Percentiles rank a stretch among this genome's conserved stretches.
These are phyloP conservation scores for Priceomyces melissophilus DNA, from an alignment of 805 yeast genomes.

Conservation along the genomic window DNA sequence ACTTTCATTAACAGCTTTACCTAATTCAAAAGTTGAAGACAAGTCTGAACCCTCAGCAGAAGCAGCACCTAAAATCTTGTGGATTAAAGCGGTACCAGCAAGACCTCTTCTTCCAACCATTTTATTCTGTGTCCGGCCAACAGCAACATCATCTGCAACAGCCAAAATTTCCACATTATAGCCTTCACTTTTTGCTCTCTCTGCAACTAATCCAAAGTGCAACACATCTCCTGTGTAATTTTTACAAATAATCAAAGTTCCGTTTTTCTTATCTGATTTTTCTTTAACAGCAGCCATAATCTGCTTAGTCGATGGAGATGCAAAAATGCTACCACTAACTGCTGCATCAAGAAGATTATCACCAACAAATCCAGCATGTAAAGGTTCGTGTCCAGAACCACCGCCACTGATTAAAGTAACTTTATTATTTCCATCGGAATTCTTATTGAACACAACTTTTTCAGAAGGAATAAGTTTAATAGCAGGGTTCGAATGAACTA, in stretches of 20 bases:
- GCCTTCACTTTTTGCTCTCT: slow-evolving; percentile 79
- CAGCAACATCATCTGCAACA: slow-evolving; percentile 92
- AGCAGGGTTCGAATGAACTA: slow-evolving; percentile 53
- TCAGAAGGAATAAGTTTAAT: slow-evolving; percentile 53
- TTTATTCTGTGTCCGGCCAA: slow-evolving; percentile 84
- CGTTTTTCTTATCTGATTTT: slow-evolving; percentile 46
- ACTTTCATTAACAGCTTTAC: slow-evolving; percentile 56
- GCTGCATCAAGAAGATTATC: slow-evolving; percentile 80
- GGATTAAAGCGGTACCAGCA: slow-evolving; percentile 87
- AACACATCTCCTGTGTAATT: slow-evolving; percentile 93
- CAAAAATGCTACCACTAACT: slow-evolving; percentile 87
- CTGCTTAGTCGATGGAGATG: slow-evolving; percentile 92
- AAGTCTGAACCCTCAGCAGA: slow-evolving; percentile 38
- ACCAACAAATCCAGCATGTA: slow-evolving; percentile 91
- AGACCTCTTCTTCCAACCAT: slow-evolving; percentile 93
- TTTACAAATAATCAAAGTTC: slow-evolving; percentile 77
- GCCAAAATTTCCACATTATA: slow-evolving; percentile 66
- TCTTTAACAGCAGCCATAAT: slow-evolving; percentile 69
- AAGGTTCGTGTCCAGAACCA: slow-evolving; percentile 94
- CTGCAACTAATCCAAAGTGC: slow-evolving; percentile 90
- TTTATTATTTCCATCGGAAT: slow-evolving; percentile 42
- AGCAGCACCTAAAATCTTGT: slow-evolving; percentile 80
- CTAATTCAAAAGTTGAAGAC: slow-evolving; percentile 53
- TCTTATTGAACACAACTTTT: slow-evolving; percentile 48
- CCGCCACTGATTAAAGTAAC: slow-evolving; percentile 85